Evolutionary conservation across 495 filamentous ascomycete genomes (phyloP), one percentile per base, ranked within the genome.

Genomic region (Aspergillus cristatus): DNA sequence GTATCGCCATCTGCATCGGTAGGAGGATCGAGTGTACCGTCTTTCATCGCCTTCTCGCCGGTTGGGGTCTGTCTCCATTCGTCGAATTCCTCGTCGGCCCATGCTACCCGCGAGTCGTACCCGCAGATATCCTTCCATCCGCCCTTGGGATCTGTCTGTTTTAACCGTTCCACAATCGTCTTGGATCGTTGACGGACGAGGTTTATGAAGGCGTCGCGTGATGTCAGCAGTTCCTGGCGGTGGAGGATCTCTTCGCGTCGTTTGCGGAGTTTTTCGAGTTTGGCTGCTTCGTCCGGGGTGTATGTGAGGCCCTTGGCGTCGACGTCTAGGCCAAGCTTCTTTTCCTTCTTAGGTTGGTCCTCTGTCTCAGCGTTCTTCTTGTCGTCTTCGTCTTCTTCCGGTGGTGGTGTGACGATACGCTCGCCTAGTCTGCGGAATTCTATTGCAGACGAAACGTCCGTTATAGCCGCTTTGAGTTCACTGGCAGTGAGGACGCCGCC

Each of bases 111-210:
- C 12, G 66, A 52, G 50, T 83, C 78, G 43, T 76, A 82, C 14
- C 81, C 80, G 45, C 81, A 84, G 34, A 80, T 70, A 40, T 76
- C 71, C 48, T 82, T 82, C 66, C 64, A 70, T 32, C 66, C 64
- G n/a, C 64, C 63, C 32, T 70, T 68, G 2, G 64, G 68, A 2
- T 72, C 70, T 14, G 54, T 58, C 35, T 67, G 55, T 50, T 71
- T 72, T 30, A 73, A 24, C 14, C 58, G 55, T 14, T 70, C 68
- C 0, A 71, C 56, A 3, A 72, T 45, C 15, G 40, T 46, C 42
- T 70, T 73, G 25, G 62, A 51, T 18, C 67, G 57, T 12, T 61
- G 58, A 6, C 62, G 63, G 17, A 71, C 47, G n/a, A 73, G 54
- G 3, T 37, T 51, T 16, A 73, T 24, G 37, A 74, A 68, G 22